A percentile compares a stretch with the other conserved stretches of the same genome.
These are phyloP conservation scores for Ajuga chamaepitys DNA, from an alignment of 257 asterid genomes.

Conservation along the genomic window DNA sequence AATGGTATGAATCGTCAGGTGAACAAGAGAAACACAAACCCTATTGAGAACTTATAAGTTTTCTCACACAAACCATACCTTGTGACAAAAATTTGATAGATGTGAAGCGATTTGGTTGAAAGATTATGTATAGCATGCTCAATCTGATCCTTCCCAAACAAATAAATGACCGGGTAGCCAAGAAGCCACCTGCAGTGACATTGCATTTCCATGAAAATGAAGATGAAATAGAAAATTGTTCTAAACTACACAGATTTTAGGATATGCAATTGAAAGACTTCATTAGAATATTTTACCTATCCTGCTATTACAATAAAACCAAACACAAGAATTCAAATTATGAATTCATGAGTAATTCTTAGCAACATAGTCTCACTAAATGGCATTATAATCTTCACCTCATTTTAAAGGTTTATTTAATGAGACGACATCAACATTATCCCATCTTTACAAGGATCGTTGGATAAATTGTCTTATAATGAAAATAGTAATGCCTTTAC, in stretches of 20 bases:
- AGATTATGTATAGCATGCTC: slow-evolving; percentile 64
- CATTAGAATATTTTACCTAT: too few relatives aligned
- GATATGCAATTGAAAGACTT: neutral
- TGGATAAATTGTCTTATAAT: neutral
- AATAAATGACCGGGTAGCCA: slow-evolving; percentile 77
- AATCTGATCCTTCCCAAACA: slow-evolving; percentile 51
- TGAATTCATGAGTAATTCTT: neutral
- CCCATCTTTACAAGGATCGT: neutral
- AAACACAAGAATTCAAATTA: neutral
- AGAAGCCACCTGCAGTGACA: slow-evolving; percentile 64
- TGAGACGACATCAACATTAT: neutral
- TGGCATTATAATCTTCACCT: neutral
- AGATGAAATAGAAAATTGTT: neutral
- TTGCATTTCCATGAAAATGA: neutral
- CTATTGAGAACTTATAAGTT: neutral
- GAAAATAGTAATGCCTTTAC: neutral
- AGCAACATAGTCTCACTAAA: neutral
- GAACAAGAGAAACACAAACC: neutral
- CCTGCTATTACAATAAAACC: neutral
- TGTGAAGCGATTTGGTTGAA: slow-evolving; percentile 63
- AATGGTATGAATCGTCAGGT: neutral
- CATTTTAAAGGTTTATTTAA: neutral
- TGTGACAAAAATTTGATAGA: slow-evolving; percentile 53
- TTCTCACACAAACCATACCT: slow-evolving; percentile 29
- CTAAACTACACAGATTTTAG: too few relatives aligned